A percentile compares a stretch with the other conserved stretches of the same genome.
phyloP scores from a whole-genome alignment of 116 monocot genomes.

The Zostera marina region DNA sequence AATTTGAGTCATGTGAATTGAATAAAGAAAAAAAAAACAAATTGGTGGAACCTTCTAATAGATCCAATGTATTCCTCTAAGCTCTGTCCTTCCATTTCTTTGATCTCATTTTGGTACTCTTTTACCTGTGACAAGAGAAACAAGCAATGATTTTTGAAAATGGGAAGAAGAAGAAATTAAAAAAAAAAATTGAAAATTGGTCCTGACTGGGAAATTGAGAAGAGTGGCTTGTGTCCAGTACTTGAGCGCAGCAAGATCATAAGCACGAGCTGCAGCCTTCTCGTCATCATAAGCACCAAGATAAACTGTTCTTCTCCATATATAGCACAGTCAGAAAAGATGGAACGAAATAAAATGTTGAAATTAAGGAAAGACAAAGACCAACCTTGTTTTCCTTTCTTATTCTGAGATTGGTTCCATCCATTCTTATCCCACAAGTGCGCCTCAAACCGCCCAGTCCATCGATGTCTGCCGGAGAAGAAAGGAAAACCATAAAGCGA shows the following conservation, averaged over 20 bases:
- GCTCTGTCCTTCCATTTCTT: conserved; percentile 61
- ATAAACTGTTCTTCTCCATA: background rate
- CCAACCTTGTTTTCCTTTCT: conserved; percentile 28
- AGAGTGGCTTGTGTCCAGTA: conserved; percentile 77
- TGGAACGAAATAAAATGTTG: background rate
- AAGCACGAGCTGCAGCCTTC: conserved; percentile 73
- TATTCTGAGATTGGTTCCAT: conserved; percentile 26
- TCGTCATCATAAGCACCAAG: conserved; percentile 76
- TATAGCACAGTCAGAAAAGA: background rate
- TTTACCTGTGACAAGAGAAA: conserved; percentile 16
- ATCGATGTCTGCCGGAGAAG: conserved; percentile 37
- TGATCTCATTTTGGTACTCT: conserved; percentile 53
- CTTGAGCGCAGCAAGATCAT: conserved; percentile 82
- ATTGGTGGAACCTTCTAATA: conserved; percentile 44
- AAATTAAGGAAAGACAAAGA: background rate
- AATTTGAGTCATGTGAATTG: no score
- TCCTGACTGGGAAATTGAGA: conserved; percentile 60
- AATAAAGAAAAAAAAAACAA: no score
- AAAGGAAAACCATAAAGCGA: background rate
- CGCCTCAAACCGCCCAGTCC: conserved; percentile 23
- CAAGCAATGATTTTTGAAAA: background rate
- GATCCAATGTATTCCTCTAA: conserved; percentile 84
- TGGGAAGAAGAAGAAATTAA: background rate
- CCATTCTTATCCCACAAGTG: conserved; percentile 29
- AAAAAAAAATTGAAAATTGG: no score